Base-by-base conservation (phyloP, 176 grass and related monocot genomes). In the Cymbopogon citratus region DNA sequence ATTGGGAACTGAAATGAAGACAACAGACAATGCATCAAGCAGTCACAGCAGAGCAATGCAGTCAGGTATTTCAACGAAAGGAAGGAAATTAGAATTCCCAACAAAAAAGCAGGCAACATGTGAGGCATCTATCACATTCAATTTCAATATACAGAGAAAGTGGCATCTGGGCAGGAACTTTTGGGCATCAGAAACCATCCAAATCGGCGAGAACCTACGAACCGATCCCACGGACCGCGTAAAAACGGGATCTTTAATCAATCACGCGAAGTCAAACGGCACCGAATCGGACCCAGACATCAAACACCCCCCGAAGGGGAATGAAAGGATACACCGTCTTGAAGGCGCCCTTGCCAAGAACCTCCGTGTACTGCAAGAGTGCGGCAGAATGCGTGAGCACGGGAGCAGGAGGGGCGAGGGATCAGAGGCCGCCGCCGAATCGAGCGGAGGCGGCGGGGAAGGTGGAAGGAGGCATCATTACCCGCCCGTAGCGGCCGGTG, bases 261-360 rank as follows among this genome's bases (percentile, higher is more conserved):
- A 64, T n/a, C 7, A 2, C 33, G 18, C 16, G 7, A 18, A 13
- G 52, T 63, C 71, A 72, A 75, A 78, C 34, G 2, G 0, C 12
- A 12, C 34, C 69, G 21, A 82, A 76, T 61, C 73, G 2, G 26
- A 56, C 57, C 68, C 60, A 57, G 15, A 75, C 63, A 9, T 63
- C 18, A 69, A 84, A 39, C 1, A 0, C 57, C 9, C 18, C 48
- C 5, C 13, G 12, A 10, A 3, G 23, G 16, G n/a, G 27, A 56
- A 15, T 1, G 40, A 77, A 86, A 94, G 87, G 89, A 94, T 94
- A 94, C 92, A 94, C 92, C 57, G 92, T 91, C 81, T 94, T 94
- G 73, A 94, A 89, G 38, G 89, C 89, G 16, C 92, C 92, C 78
- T 89, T 94, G 67, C 92, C 92, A 1, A 94, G 80, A 12, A 94